A percentile compares a stretch with the other conserved stretches of the same genome.
Conservation (phyloP, 805 yeast species). For the Hanseniaspora thailandica region DNA sequence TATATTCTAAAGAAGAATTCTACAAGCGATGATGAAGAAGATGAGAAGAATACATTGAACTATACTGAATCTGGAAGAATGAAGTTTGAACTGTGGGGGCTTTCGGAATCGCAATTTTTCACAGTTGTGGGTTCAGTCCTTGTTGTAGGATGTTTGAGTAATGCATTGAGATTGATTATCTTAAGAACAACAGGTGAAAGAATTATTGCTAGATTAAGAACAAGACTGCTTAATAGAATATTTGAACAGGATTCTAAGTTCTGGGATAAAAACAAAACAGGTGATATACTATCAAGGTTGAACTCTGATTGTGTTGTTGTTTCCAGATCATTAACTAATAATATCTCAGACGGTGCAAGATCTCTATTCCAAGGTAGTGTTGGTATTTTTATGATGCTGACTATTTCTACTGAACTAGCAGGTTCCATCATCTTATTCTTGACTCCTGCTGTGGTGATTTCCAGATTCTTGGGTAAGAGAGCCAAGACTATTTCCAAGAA, state of each 20-base stretch:
- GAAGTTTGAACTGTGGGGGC: conserved; percentile 38
- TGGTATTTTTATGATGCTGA: conserved; percentile 85
- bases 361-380: conserved; percentile 71
- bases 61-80: conserved; percentile 16
- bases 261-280: conserved; percentile 79
- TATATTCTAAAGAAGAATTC: background rate
- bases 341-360: conserved; percentile 83
- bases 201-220: conserved; percentile 70
- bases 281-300: conserved; percentile 79
- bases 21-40: conserved; percentile 24
- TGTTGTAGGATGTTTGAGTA: conserved; percentile 61
- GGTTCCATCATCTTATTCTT: conserved; percentile 66
- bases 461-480: conserved; percentile 68
- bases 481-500: conserved; percentile 62
- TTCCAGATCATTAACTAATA: conserved; percentile 73
- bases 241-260: conserved; percentile 80
- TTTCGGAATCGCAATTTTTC: conserved; percentile 55
- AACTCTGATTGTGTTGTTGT: conserved; percentile 84
- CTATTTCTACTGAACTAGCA: conserved; percentile 72
- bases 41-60: background rate
- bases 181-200: conserved; percentile 75
- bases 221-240: conserved; percentile 63
- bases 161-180: conserved; percentile 66
- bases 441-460: conserved; percentile 73
- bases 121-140: conserved; percentile 50